Conservation (phyloP, 2,329 filamentous ascomycete genomes). For the Didymella glomerata region DNA sequence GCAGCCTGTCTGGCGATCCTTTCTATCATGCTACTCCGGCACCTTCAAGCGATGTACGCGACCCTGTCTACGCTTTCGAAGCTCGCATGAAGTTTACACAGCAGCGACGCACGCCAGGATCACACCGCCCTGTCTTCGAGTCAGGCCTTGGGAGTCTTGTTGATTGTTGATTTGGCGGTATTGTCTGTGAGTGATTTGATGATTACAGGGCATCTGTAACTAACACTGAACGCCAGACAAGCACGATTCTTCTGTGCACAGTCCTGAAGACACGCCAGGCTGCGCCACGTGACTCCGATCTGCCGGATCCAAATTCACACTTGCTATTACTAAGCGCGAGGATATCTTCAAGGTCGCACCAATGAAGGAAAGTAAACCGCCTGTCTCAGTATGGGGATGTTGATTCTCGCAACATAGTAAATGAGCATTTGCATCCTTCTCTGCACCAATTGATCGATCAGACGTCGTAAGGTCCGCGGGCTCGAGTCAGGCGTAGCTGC, state of each 20-base stretch:
- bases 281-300: neutral
- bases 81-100: neutral
- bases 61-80: neutral
- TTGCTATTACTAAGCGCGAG: neutral
- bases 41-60: neutral
- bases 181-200: neutral
- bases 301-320: neutral
- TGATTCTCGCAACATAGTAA: neutral
- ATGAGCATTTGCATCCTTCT: neutral
- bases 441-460: neutral
- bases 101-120: neutral
- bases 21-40: neutral
- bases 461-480: neutral
- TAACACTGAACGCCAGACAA: neutral
- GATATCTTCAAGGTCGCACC: neutral
- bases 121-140: neutral
- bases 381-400: neutral
- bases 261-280: neutral
- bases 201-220: neutral
- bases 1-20: neutral
- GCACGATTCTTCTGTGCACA: neutral
- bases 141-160: neutral
- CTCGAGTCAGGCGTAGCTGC: neutral
- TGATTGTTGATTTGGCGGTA: neutral
- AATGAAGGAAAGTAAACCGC: neutral